These are phyloP conservation scores for Aegilops tauschii DNA, from an alignment of 176 grass and related monocot genomes.

Conservation along the genomic window DNA sequence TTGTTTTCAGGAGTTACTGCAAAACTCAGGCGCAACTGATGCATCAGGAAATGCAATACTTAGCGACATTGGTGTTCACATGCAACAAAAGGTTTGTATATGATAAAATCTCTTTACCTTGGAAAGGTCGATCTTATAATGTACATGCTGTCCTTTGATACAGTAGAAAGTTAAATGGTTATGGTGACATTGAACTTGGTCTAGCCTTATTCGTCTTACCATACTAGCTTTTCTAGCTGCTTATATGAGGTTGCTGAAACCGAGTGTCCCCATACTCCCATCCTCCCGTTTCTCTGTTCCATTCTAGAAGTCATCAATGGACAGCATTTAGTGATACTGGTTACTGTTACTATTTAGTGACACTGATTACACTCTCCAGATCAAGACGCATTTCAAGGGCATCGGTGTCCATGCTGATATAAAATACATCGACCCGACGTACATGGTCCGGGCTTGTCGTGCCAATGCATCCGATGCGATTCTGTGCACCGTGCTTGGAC, in stretches of 20 bases:
- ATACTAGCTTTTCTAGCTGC: not conserved
- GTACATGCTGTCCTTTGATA: not conserved
- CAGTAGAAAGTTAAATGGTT: not conserved
- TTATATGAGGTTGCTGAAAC: constrained; percentile 9
- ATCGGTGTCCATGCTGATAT: constrained; percentile 63
- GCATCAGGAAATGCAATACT: constrained; percentile 68
- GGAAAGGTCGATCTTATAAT: not conserved
- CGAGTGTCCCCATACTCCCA: not conserved
- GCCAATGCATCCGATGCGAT: constrained; percentile 83
- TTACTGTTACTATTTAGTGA: not conserved
- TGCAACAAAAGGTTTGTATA: constrained; percentile 62
- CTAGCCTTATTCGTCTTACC: not conserved
- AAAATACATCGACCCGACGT: constrained; percentile 80
- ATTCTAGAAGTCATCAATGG: not conserved
- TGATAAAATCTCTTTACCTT: not conserved
- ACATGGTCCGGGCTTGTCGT: constrained; percentile 75
- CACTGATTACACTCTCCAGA: constrained; percentile 35
- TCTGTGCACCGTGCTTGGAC: constrained; percentile 73
- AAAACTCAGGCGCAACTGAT: constrained; percentile 64
- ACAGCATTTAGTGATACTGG: not conserved
- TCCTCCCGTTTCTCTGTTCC: not conserved
- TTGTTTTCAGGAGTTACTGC: constrained; percentile 53
- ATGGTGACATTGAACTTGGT: not conserved
- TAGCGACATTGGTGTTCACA: constrained; percentile 67
- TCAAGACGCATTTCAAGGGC: constrained; percentile 72